phyloP scores from a whole-genome alignment of 192 early-diverging fungal genomes.

The Coemansia sp. region DNA sequence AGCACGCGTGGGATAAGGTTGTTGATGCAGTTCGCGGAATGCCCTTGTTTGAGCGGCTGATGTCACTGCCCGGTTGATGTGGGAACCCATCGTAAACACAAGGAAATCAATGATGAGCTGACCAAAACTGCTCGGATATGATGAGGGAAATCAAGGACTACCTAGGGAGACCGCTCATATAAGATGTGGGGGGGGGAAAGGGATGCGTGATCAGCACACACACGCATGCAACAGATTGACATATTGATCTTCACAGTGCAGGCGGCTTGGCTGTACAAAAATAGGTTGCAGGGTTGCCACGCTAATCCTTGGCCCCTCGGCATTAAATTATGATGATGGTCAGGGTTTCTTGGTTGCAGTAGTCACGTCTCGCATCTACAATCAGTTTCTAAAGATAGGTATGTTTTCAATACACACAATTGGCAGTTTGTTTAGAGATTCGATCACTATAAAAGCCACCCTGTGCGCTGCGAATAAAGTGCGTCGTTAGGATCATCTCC shows the following conservation, averaged over 20 bases:
- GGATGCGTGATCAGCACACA: constrained; percentile 7
- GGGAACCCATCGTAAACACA: neutral
- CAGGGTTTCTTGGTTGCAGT: too few species aligned
- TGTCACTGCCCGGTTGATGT: constrained; percentile 23
- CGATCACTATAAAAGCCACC: too few species aligned
- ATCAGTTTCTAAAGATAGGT: constrained; percentile 18
- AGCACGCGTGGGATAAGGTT: constrained; percentile 45
- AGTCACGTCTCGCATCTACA: neutral
- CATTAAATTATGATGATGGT: neutral
- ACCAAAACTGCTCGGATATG: neutral
- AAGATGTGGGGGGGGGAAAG: constrained; percentile 18
- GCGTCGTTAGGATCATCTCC: too few species aligned
- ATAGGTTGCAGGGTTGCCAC: constrained; percentile 10
- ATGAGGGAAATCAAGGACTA: constrained; percentile 7
- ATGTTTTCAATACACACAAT: too few species aligned
- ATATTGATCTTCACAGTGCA: constrained; percentile 12
- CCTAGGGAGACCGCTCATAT: neutral
- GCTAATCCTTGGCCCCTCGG: constrained; percentile 10
- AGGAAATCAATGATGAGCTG: neutral
- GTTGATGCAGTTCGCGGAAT: constrained; percentile 44
- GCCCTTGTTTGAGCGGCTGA: constrained; percentile 37
- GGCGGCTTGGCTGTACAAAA: constrained; percentile 7
- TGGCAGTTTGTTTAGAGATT: too few species aligned
- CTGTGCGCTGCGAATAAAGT: too few species aligned
- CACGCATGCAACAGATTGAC: constrained; percentile 3